Evolutionary conservation across 2,329 filamentous ascomycete species (phyloP), one percentile per base, ranked within the genome.

Genomic region (Ascocoryne sarcoides): DNA sequence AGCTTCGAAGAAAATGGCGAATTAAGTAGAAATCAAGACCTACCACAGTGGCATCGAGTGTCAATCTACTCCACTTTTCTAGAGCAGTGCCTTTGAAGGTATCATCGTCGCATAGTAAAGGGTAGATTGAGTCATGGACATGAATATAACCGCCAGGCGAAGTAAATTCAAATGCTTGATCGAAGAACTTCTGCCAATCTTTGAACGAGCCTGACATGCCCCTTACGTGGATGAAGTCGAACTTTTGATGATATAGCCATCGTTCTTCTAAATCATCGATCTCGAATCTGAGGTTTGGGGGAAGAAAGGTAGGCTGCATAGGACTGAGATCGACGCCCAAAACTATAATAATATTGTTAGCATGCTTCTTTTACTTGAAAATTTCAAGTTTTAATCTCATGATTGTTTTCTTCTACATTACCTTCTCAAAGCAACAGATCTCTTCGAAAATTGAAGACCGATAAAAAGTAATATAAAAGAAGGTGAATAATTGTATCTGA

Each of bases 241-340:
- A 55, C 12, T 42, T 38, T 2, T 62, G 53, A 7, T 36, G 31
- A 30, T 46, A 55, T 3, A 37, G 31, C 52, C 52, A 55, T 2
- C 36, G 20, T 3, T 45, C 37, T 37, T 46, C 47, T 5, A 43
- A 71, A 51, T 83, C 77, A 52, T 82, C 77, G 33, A 82, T 68
- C 36, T 78, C 66, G 49, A 82, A 82, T 37, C 70, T 65, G 47
- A 76, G 72, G 50, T 82, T 82, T 30, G 66, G 62, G 1, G 76
- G 75, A 3, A 79, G 69, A 61, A 69, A 71, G 18, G 64, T 64
- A 2, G 73, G 73, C 52, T 79, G 74, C 30, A 77, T 76, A 1
- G 74, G 73, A 10, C 70, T 75, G 2, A 79, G 64, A 52, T 79
- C 75, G 4, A 73, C 66, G 9, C 74, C 75, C 14, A 64, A 66